Percentiles rank a stretch among this genome's conserved stretches.
These are phyloP conservation scores for Cucurbita argyrosperma DNA, from an alignment of 306 rosid species.

Conservation along the genomic window DNA sequence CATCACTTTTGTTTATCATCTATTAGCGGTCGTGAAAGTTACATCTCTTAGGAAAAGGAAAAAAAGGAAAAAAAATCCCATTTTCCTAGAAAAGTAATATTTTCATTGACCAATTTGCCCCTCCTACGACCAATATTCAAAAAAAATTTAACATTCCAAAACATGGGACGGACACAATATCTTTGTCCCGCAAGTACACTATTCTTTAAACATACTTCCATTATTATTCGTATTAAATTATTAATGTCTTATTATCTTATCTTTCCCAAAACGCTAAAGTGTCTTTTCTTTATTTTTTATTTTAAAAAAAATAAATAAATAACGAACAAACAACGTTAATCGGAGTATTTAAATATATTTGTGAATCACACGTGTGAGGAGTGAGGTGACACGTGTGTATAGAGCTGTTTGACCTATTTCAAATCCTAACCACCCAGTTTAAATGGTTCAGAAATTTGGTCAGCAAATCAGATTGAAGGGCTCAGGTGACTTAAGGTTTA, in stretches of 20 bases:
- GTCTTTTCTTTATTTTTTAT: background rate
- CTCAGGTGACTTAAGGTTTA: slow-evolving; percentile 1
- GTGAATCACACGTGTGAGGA: background rate
- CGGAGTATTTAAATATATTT: background rate
- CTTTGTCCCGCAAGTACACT: slow-evolving; percentile 21
- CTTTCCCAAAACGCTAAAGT: background rate
- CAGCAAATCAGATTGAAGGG: slow-evolving; percentile 9
- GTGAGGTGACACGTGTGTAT: slow-evolving; percentile 4
- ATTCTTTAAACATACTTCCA: background rate
- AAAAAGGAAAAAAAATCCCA: background rate
- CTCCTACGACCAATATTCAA: background rate
- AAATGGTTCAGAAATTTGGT: slow-evolving; percentile 16
- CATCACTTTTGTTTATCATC: slow-evolving; percentile 3
- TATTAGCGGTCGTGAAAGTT: background rate
- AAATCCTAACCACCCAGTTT: slow-evolving; percentile 45
- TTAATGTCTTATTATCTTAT: background rate
- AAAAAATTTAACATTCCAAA: background rate
- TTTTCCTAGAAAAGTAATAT: slow-evolving; percentile 7
- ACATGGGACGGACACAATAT: background rate
- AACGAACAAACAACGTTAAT: background rate
- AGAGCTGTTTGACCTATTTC: slow-evolving; percentile 28
- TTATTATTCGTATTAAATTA: background rate
- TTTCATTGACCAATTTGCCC: slow-evolving; percentile 6
- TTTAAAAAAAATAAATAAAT: too few species aligned
- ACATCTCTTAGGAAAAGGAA: background rate